Percentiles rank a stretch among this genome's conserved stretches.
phyloP scores from a whole-genome alignment of 345 rosid species.

The Acer campestre region DNA sequence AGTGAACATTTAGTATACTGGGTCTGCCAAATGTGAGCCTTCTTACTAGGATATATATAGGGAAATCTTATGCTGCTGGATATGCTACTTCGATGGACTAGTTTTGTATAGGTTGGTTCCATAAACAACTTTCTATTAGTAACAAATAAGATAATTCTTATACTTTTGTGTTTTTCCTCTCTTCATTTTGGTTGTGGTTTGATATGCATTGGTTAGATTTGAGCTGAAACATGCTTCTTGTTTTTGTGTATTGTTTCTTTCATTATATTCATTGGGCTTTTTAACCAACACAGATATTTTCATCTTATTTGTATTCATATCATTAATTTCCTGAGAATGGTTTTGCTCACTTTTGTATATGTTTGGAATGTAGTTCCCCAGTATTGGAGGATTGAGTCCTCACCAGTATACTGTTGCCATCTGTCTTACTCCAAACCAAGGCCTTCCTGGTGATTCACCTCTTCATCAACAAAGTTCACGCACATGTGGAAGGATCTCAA shows the following conservation, averaged over 20 bases:
- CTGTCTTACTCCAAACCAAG: conserved; percentile 54
- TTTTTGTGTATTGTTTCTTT: not conserved
- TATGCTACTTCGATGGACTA: too few species aligned
- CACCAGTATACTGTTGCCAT: conserved; percentile 65
- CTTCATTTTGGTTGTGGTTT: not conserved
- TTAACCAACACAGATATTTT: not conserved
- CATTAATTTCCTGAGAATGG: not conserved
- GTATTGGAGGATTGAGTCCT: conserved; percentile 60
- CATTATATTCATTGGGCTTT: conserved; percentile 1
- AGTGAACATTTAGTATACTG: not conserved
- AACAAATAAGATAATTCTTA: not conserved
- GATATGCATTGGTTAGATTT: not conserved
- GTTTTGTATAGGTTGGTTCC: not conserved
- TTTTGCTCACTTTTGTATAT: conserved; percentile 19
- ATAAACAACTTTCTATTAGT: not conserved
- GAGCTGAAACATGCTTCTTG: not conserved
- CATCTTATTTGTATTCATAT: not conserved
- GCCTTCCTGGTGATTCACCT: conserved; percentile 45
- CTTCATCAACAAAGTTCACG: conserved; percentile 84
- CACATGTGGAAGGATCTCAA: conserved; percentile 71
- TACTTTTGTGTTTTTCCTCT: not conserved
- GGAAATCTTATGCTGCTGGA: not conserved
- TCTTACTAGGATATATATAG: not conserved
- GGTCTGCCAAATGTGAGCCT: not conserved
- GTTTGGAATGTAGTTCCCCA: conserved; percentile 62